Conservation (phyloP, 2,329 filamentous ascomycete species). For the Amylocarpus encephaloides region DNA sequence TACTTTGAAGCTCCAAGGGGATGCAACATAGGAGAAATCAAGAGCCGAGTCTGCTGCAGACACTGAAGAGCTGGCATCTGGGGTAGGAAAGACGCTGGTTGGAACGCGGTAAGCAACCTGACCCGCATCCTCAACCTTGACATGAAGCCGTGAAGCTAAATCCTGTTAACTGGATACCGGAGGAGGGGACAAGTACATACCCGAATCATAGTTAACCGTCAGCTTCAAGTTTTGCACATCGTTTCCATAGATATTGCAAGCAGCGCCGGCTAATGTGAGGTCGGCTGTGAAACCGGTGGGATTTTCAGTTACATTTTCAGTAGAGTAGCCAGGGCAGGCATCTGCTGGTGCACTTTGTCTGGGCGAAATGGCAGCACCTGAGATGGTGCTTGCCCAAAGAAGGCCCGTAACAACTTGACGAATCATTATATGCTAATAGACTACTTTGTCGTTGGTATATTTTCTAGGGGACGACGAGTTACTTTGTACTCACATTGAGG, state of each 20-base stretch:
- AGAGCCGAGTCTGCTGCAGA: slow-evolving; percentile 36
- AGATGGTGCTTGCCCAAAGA: background rate
- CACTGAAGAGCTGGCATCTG: slow-evolving; percentile 32
- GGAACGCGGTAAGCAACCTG: slow-evolving; percentile 58
- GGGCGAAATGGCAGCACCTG: slow-evolving; percentile 13
- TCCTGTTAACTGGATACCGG: background rate
- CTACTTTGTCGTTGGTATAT: background rate
- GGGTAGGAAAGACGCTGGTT: slow-evolving; percentile 48
- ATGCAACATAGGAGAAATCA: slow-evolving; percentile 44
- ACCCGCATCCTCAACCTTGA: slow-evolving; percentile 55
- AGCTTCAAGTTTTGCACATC: slow-evolving; percentile 59
- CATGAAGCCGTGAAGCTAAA: slow-evolving; percentile 52
- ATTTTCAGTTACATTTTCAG: slow-evolving; percentile 50
- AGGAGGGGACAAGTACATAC: slow-evolving; percentile 1
- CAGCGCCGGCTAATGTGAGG: slow-evolving; percentile 58
- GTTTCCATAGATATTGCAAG: slow-evolving; percentile 72
- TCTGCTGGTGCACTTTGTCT: slow-evolving; percentile 1
- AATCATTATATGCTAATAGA: slow-evolving; percentile 7
- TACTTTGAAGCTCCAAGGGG: slow-evolving; percentile 57
- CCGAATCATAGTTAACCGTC: slow-evolving; percentile 56
- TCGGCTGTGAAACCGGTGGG: slow-evolving; percentile 57
- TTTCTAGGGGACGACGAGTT: background rate
- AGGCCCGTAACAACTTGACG: background rate
- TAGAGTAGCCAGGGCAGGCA: slow-evolving; percentile 60
- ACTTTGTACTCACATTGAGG: background rate